Base-by-base conservation (phyloP, 305 asterid species). In the Fraxinus platypoda region DNA sequence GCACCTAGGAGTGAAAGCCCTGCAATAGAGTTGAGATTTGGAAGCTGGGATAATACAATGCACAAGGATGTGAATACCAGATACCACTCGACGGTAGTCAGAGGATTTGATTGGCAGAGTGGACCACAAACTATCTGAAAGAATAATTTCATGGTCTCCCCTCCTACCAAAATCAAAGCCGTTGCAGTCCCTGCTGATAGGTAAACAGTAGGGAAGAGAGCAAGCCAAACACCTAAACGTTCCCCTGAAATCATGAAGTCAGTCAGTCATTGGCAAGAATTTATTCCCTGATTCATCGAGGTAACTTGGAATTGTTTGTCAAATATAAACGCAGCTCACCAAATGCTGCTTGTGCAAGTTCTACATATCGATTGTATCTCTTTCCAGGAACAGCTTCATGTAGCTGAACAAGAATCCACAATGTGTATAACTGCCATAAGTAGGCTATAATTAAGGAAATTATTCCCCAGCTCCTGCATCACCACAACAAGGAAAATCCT, bases 361-460 rank as follows among this genome's bases (percentile, higher is more conserved):
- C 98, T 3, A 95, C 99, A 21, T 95, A 94, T 95, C 98, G 87
- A 87, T 95, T 95, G 83, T 95, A 95, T 88, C 99, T 86, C 84
- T 94, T 95, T 46, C 99, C 99, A 0, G 99, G 99, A 77, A 95
- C 97, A 71, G 99, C 99, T 89, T 95, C 99, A 76, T 95, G 99
- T 73, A 95, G 88, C 88, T 94, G 98, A 84, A 95, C 99, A 21
- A 95, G 93, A 85, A 95, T 88, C 98, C 99, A 93, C 84, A 94
- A 62, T 0, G 99, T 95, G 92, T 95, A 95, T 78, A 95, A 85
- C 84, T 95, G 99, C 99, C 99, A 95, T 71, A 90, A 78, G 87
- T 91, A 95, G 49, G 98, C 99, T 71, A 95, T 85, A 75, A 87
- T 89, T 86, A 95, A 85, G 83, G 97, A 86, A 80, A 95, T 90